Evolutionary conservation across 345 rosid species (phyloP).

Genomic region (Pistacia atlantica): DNA sequence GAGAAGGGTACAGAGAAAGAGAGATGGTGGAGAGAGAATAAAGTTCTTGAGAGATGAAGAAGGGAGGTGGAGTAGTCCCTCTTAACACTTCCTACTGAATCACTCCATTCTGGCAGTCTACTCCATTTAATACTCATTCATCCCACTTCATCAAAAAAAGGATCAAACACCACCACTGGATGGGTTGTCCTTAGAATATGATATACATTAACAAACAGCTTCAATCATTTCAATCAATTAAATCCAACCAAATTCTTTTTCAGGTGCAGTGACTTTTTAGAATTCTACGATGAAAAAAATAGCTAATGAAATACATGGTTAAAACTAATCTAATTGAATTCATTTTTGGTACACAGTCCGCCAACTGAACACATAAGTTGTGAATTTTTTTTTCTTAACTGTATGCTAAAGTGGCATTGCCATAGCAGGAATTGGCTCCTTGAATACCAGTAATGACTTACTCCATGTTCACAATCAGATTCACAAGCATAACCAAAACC

Average conservation of each 20-base stretch:
- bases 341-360: background rate
- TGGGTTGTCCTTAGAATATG: background rate
- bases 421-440: background rate
- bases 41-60: background rate
- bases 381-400: background rate
- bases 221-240: slow-evolving; percentile 3
- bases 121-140: background rate
- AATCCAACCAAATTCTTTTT: background rate
- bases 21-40: background rate
- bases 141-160: background rate
- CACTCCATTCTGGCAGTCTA: background rate
- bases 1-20: background rate
- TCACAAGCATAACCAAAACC: background rate
- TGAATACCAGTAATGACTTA: slow-evolving; percentile 5
- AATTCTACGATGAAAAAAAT: background rate
- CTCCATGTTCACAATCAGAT: background rate
- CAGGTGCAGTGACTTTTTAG: no score
- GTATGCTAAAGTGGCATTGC: background rate
- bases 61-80: background rate
- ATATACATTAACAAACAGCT: background rate
- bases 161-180: background rate
- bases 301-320: background rate
- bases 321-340: slow-evolving; percentile 2
- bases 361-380: background rate
- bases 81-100: background rate